phyloP scores from a whole-genome alignment of 202 grass and related monocot species.

The Elaeis oleifera region DNA sequence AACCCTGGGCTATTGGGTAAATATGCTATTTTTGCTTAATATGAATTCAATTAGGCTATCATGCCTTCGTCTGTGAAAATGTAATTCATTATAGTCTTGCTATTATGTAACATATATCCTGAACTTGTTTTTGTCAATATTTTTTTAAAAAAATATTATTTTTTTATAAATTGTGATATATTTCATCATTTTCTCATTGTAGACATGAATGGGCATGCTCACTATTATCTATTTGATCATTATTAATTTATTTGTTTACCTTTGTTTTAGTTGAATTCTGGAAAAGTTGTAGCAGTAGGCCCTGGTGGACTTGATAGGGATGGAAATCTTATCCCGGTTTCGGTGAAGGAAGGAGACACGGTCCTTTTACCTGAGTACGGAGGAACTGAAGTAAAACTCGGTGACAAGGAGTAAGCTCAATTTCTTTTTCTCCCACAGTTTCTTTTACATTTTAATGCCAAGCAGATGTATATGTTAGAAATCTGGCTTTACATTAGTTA shows the following conservation, averaged over 20 bases:
- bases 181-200: background rate
- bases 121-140: background rate
- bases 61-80: too few relatives aligned
- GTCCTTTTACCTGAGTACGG: constrained; percentile 68
- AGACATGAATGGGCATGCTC: background rate
- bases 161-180: background rate
- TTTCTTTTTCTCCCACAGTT: background rate
- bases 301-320: constrained; percentile 56
- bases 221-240: background rate
- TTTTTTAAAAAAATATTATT: too few relatives aligned
- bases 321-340: constrained; percentile 57
- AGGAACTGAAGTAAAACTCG: constrained; percentile 73
- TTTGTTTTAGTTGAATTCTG: constrained; percentile 43
- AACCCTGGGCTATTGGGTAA: too few relatives aligned
- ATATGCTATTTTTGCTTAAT: too few relatives aligned
- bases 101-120: too few relatives aligned
- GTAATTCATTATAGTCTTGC: too few relatives aligned
- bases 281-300: constrained; percentile 62
- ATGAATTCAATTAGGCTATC: too few relatives aligned
- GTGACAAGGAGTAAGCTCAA: constrained; percentile 52
- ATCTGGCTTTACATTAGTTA: background rate
- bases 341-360: constrained; percentile 59
- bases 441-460: background rate
- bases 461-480: background rate
- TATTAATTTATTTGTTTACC: background rate